Base-by-base conservation (phyloP, 257 asterid genomes). In the Nicotiana paniculata region DNA sequence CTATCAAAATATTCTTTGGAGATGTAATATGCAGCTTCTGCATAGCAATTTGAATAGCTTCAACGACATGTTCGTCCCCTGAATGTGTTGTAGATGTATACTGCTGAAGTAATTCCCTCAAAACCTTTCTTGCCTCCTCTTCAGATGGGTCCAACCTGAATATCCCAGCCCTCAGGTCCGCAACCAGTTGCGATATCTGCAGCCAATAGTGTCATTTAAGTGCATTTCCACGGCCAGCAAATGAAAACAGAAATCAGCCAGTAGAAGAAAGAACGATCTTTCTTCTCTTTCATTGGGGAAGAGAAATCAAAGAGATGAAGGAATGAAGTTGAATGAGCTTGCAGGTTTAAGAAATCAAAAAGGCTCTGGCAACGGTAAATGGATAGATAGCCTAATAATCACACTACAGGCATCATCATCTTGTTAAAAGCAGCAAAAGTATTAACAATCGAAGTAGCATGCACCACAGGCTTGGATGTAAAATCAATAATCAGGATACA, bases 61-160 rank as follows among this genome's bases (percentile, higher is more conserved):
- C 80, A 64, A 89, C 72, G 63, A 91, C 83, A 72, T 85, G 72
- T 84, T 91, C 90, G 75, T 89, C 92, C 4, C 81, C 83, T 43
- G 91, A 89, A 82, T 90, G 88, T 5, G 82, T 77, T 77, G 90
- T 80, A 28, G 96, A 87, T 55, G 87, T 87, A 70, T 88, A 91
- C 65, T 82, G 77, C 54, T 81, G 97, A 72, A 96, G 93, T 87
- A 96, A 83, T 81, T 90, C 90, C 67, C 85, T 88, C 68, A 96
- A 82, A 67, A 89, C 72, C 83, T 83, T 89, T 59, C 97, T 94
- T 32, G 97, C 98, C 82, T 93, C 97, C 86, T 83, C 95, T 76
- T 93, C 98, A 6, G 89, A 83, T 65, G 98, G 94, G 79, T 96
- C 97, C 92, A 94, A 87, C 82, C 83, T 82, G 86, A 94, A 92